Conservation (phyloP, 2,329 filamentous ascomycete genomes). For the Hypocrella siamensis region DNA sequence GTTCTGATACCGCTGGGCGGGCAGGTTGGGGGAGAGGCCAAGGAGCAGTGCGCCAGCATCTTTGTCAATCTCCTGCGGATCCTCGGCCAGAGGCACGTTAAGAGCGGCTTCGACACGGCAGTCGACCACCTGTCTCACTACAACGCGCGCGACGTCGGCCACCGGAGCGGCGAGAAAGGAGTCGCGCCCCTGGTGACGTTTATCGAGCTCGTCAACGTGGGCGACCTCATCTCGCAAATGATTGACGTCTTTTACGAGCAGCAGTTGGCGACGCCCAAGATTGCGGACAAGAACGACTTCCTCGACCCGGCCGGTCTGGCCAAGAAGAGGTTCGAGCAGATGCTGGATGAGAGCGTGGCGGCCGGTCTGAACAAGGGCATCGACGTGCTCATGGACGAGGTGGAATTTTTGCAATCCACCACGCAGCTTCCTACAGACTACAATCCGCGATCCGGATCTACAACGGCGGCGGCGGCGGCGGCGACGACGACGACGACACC, state of each 20-base stretch:
- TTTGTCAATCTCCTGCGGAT: conserved; percentile 76
- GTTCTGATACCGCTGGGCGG: conserved; percentile 70
- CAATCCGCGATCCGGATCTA: conserved; percentile 44
- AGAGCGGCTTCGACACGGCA: conserved; percentile 84
- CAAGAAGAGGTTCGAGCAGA: conserved; percentile 97
- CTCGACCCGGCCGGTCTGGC: conserved; percentile 80
- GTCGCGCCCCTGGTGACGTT: conserved; percentile 91
- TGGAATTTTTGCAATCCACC: conserved; percentile 86
- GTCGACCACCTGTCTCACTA: conserved; percentile 83
- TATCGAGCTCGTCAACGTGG: conserved; percentile 92
- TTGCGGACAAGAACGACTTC: conserved; percentile 89
- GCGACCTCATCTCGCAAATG: conserved; percentile 97
- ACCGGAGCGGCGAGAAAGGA: conserved; percentile 52
- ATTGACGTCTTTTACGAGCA: conserved; percentile 97
- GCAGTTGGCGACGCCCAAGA: conserved; percentile 66
- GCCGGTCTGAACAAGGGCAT: conserved; percentile 95
- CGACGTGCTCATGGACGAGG: conserved; percentile 95
- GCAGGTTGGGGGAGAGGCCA: conserved; percentile 66
- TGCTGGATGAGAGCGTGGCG: conserved; percentile 92
- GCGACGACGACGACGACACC: conserved; percentile 4
- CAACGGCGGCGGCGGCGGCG: conserved; percentile 9
- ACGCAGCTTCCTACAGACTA: conserved; percentile 79
- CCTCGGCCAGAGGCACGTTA: conserved; percentile 74
- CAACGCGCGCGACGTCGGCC: conserved; percentile 68
- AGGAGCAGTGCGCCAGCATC: conserved; percentile 76